Evolutionary conservation across 2,329 filamentous ascomycete genomes (phyloP), one percentile per base, ranked within the genome.

Genomic region (Lasiodiplodia gonubiensis): DNA sequence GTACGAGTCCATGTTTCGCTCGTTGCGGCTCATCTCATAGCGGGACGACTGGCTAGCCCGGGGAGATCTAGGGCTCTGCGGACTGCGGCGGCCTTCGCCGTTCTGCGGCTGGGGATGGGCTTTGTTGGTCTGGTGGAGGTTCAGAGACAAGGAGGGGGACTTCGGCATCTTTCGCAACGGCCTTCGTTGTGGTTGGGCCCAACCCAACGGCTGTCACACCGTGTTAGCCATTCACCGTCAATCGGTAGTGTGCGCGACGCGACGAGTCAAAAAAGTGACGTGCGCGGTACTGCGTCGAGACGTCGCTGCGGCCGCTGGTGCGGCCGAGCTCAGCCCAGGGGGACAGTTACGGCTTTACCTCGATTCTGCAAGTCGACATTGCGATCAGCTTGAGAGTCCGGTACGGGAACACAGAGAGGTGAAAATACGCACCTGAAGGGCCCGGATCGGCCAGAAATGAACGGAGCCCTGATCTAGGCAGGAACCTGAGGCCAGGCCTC

Each of bases 101-200:
- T 78, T 53, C 69, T 70, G 55, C 69, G 66, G 51, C 66, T 75
- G 77, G 25, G 75, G 69, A 57, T 76, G 27, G 57, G 37, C 66
- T 67, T 64, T 67, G 66, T 67, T 67, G 66, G 18, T 46, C 39
- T 73, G 76, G 77, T 77, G 64, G 42, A 63, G 59, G 75, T 63
- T 74, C 39, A 79, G 70, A 37, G 78, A 79, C 68, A 79, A 68
- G 42, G 77, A 75, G 46, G 77, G 76, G 16, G 76, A 75, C 64
- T 79, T 79, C 39, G 77, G 78, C 78, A 79, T 79, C 70, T 76
- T 79, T 67, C 75, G 72, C 25, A 76, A 66, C 65, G 72, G 71
- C 69, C 73, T 78, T 64, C 69, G 72, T 49, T 68, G 72, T 52
- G 72, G 72, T 67, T 67, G 66, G 66, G 66, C 57, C 66, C 66